Conservation (phyloP, 495 filamentous ascomycete genomes). For the Aspergillus taichungensis region DNA sequence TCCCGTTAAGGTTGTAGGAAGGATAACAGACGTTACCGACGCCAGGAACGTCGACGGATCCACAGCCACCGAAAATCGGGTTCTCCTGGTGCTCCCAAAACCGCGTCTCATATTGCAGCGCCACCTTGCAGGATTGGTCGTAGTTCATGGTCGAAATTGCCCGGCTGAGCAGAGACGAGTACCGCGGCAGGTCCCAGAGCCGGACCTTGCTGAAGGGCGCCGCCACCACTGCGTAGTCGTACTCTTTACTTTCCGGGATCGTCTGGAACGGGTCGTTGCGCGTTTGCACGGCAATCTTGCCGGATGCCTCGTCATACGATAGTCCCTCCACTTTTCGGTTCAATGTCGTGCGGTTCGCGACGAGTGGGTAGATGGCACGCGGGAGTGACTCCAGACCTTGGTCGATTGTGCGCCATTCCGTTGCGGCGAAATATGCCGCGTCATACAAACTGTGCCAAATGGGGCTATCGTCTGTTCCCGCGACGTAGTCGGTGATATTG, state of each 20-base stretch:
- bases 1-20: conserved; percentile 53
- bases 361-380: conserved; percentile 50
- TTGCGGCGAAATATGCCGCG: conserved; percentile 49
- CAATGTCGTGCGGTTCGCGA: conserved; percentile 46
- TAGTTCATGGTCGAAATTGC: conserved; percentile 56
- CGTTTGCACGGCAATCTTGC: conserved; percentile 42
- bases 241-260: conserved; percentile 38
- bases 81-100: conserved; percentile 59
- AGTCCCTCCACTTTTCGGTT: conserved; percentile 41
- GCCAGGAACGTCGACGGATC: conserved; percentile 47
- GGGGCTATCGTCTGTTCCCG: conserved; percentile 11
- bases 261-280: conserved; percentile 31
- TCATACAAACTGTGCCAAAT: conserved; percentile 36
- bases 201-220: conserved; percentile 52
- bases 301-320: conserved; percentile 27
- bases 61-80: conserved; percentile 57
- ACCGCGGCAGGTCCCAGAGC: conserved; percentile 43
- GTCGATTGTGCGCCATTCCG: conserved; percentile 56
- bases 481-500: conserved; percentile 47
- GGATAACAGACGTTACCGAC: conserved; percentile 56
- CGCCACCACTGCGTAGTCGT: conserved; percentile 58
- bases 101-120: conserved; percentile 52
- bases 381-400: conserved; percentile 53
- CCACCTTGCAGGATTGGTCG: conserved; percentile 51
- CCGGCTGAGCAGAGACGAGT: conserved; percentile 42